Percentiles rank a stretch among this genome's conserved stretches.
phyloP scores from a whole-genome alignment of 1,284 basidiomycete species.

The Sporisorium scitamineum region DNA sequence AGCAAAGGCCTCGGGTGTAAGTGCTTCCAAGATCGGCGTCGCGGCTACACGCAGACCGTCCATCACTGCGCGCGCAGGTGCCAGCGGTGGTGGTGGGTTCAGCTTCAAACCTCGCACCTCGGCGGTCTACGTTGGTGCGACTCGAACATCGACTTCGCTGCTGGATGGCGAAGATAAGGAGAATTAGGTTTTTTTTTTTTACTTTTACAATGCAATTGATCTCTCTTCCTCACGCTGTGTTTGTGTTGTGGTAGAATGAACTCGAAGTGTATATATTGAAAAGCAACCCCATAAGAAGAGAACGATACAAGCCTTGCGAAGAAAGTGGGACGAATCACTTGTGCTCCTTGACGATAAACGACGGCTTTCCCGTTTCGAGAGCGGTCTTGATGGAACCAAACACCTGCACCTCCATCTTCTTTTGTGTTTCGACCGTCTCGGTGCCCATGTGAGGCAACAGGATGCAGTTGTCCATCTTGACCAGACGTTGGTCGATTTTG shows the following conservation, averaged over 20 bases:
- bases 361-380: conserved; percentile 45
- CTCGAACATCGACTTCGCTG: not conserved
- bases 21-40: conserved; percentile 5
- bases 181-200: conserved; percentile 7
- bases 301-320: not conserved
- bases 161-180: conserved; percentile 31
- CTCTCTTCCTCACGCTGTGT: not conserved
- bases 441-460: conserved; percentile 53
- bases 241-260: not conserved
- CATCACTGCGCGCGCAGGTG: not conserved
- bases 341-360: conserved; percentile 53
- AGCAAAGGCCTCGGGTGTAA: not conserved
- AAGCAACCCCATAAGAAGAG: not conserved
- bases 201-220: conserved; percentile 2
- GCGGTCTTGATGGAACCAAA: conserved; percentile 49
- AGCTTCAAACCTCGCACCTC: conserved; percentile 38
- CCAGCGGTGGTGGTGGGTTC: conserved; percentile 17
- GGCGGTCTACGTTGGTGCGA: conserved; percentile 23
- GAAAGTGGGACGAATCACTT: conserved; percentile 22
- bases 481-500: conserved; percentile 40
- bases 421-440: conserved; percentile 53
- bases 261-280: conserved; percentile 5
- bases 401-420: conserved; percentile 56
- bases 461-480: conserved; percentile 48
- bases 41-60: conserved; percentile 7